phyloP scores from a whole-genome alignment of 208 protist genomes.

The Entamoeba histolytica region DNA sequence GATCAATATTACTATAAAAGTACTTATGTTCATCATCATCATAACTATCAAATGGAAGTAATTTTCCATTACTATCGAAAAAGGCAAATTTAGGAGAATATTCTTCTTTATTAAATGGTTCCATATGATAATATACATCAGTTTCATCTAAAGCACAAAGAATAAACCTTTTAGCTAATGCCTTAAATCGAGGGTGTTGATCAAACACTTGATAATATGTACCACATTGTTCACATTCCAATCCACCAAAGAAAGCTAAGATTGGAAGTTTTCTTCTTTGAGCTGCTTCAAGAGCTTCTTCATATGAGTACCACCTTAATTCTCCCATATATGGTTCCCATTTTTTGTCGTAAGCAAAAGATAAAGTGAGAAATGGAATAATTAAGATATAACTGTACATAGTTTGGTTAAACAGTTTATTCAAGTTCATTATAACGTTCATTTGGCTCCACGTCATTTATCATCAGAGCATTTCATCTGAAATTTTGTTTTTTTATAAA shows the following conservation, averaged over 20 bases:
- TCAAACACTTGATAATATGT: neutral
- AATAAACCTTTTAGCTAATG: neutral
- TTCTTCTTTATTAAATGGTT: neutral
- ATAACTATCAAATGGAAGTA: neutral
- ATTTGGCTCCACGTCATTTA: too few species aligned
- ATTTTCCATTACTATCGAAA: neutral
- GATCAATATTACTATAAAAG: neutral
- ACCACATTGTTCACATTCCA: neutral
- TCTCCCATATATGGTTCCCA: neutral
- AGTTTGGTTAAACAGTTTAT: too few species aligned
- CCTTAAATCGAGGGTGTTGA: neutral
- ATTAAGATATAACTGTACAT: too few species aligned
- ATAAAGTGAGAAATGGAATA: neutral
- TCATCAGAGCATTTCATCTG: too few species aligned
- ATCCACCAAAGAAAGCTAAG: neutral
- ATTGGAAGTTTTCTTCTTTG: neutral
- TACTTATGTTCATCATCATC: neutral
- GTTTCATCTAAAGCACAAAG: neutral
- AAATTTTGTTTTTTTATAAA: too few species aligned
- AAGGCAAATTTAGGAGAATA: neutral
- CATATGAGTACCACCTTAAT: neutral
- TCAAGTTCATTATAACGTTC: too few species aligned
- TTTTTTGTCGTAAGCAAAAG: neutral
- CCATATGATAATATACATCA: neutral
- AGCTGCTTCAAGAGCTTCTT: neutral